Base-by-base conservation (phyloP, 2,329 filamentous ascomycete species). In the Calonectria hongkongensis region DNA sequence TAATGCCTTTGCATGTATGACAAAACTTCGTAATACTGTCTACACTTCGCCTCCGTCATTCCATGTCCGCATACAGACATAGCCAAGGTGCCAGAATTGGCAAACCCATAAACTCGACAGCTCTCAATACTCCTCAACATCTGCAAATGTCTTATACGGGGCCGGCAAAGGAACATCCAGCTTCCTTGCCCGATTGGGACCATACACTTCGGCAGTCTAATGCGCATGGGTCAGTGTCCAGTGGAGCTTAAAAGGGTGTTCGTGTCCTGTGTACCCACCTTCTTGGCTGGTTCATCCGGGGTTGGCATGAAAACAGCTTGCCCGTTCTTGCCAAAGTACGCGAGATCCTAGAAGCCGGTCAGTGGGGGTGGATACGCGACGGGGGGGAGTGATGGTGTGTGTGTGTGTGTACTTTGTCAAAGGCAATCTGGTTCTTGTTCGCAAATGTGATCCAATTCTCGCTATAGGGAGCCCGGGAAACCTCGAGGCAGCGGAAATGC, bases 391-490 rank as follows among this genome's bases (percentile, higher is more conserved):
- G 21, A 28, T 36, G 54, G 21, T 48, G 13, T 39, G 54, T 21
- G n/a, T 27, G 21, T 28, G 25, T 9, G 12, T 18, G 9, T 68
- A 62, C 54, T 58, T 62, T 68, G 43, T 68, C 66, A 51, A 68
- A 68, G 12, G 66, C 66, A 21, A 68, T 62, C 30, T 68, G 66
- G 43, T 68, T 68, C 54, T 68, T 62, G 54, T 68, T 68, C 3
- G 66, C 66, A 50, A 68, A 68, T 3, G 66, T 68, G 27, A 68
- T 68, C 66, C 66, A 68, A 18, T 68, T 68, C 66, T 68, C 66
- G 43, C 66, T 68, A n/a, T 50, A 68, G 2, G 66, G 54, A 27
- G 66, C 54, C 3, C 66, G 41, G 15, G 66, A 62, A 4, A 68
- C 66, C 33, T 68, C 66, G 18, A 68, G 66, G 25, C 66, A 68